phyloP scores from a whole-genome alignment of 2,329 filamentous ascomycete genomes.

The Acrocalymma vagum region DNA sequence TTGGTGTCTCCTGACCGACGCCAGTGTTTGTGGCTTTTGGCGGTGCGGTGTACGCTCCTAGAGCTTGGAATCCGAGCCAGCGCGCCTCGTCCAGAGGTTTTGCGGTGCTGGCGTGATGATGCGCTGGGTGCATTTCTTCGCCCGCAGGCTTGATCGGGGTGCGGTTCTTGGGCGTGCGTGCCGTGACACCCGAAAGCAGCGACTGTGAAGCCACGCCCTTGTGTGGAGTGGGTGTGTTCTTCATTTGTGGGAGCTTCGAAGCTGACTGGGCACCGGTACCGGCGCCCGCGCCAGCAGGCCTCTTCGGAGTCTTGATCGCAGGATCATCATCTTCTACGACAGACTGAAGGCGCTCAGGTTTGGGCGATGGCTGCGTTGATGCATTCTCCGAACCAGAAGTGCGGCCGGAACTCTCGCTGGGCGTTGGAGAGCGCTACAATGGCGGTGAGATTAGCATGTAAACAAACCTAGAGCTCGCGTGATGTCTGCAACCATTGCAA shows the following conservation, averaged over 20 bases:
- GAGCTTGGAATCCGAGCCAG: constrained; percentile 77
- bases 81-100: constrained; percentile 81
- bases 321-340: constrained; percentile 23
- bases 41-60: constrained; percentile 66
- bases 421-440: constrained; percentile 36
- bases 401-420: constrained; percentile 22
- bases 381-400: constrained; percentile 42
- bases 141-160: constrained; percentile 74
- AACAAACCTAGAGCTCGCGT: constrained; percentile 30
- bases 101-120: constrained; percentile 76
- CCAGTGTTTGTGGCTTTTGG: constrained; percentile 51
- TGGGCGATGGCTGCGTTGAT: constrained; percentile 25
- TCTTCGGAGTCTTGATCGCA: constrained; percentile 32
- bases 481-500: constrained; percentile 4
- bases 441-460: constrained; percentile 33
- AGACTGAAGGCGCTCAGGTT: constrained; percentile 26
- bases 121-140: constrained; percentile 92
- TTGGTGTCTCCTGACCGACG: constrained; percentile 68
- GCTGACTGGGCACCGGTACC: constrained; percentile 18
- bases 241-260: constrained; percentile 34
- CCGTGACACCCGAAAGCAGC: constrained; percentile 24
- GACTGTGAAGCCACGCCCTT: constrained; percentile 34
- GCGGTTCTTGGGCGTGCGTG: constrained; percentile 65
- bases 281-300: constrained; percentile 18
- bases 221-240: constrained; percentile 57